Percentiles rank a stretch among this genome's conserved stretches.
phyloP scores from a whole-genome alignment of 2,329 filamentous ascomycete genomes.

The Trichoderma sp. region DNA sequence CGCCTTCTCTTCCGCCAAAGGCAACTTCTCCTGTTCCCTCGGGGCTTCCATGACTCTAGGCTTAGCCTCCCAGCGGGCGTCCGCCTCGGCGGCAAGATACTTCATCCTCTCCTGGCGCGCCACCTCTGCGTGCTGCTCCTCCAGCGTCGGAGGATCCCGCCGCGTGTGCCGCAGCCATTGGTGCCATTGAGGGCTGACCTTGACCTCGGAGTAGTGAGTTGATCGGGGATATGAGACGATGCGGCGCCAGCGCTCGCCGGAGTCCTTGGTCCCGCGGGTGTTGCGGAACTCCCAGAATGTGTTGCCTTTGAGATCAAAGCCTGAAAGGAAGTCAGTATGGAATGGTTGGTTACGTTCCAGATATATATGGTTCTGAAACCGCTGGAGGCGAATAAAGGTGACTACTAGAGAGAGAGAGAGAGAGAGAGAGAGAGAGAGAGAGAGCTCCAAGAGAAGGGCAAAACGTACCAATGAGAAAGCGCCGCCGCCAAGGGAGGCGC shows the following conservation, averaged over 20 bases:
- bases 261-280: constrained; percentile 34
- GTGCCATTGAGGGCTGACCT: constrained; percentile 62
- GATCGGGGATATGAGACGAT: constrained; percentile 58
- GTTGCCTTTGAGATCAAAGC: constrained; percentile 62
- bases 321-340: constrained; percentile 35
- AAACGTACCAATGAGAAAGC: constrained; percentile 56
- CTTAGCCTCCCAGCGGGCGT: constrained; percentile 62
- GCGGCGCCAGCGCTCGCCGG: constrained; percentile 51
- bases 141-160: constrained; percentile 49
- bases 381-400: neutral
- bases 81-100: constrained; percentile 57
- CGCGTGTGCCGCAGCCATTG: constrained; percentile 66
- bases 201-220: constrained; percentile 53
- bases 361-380: neutral
- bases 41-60: constrained; percentile 45
- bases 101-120: constrained; percentile 52
- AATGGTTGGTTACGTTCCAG: neutral
- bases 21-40: constrained; percentile 20
- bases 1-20: neutral
- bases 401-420: neutral
- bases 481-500: constrained; percentile 61
- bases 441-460: neutral
- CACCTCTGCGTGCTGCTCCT: constrained; percentile 55
- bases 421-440: neutral
- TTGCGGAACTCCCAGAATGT: constrained; percentile 68